Evolutionary conservation across 257 asterid species (phyloP).

Genomic region (Thymus mandschuricus): DNA sequence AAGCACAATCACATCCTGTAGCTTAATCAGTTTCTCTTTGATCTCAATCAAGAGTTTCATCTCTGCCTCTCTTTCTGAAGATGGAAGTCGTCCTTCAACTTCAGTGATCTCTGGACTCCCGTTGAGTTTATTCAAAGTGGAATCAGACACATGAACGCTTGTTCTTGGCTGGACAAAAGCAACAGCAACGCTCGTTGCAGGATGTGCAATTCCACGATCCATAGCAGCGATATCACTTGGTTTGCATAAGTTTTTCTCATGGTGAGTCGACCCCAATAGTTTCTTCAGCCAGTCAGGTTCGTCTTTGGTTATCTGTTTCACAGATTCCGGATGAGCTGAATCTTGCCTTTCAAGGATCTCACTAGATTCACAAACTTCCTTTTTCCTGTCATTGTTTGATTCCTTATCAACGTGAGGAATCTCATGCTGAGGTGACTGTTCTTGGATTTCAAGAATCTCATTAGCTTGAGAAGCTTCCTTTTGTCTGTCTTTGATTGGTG

Average conservation of each 20-base stretch:
- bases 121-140: constrained; percentile 36
- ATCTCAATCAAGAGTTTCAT: constrained; percentile 68
- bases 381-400: constrained; percentile 31
- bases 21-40: constrained; percentile 48
- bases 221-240: constrained; percentile 49
- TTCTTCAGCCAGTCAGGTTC: constrained; percentile 73
- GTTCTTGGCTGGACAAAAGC: constrained; percentile 41
- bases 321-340: constrained; percentile 29
- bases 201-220: constrained; percentile 44
- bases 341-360: constrained; percentile 40
- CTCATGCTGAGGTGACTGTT: constrained; percentile 43
- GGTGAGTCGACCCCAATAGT: constrained; percentile 45
- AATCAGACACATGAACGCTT: constrained; percentile 36
- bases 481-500: constrained; percentile 31
- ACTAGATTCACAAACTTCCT: constrained; percentile 29
- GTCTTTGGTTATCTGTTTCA: constrained; percentile 39
- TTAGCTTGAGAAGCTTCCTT: constrained; percentile 31
- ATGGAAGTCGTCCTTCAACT: constrained; percentile 39
- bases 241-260: constrained; percentile 44
- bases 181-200: constrained; percentile 38
- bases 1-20: constrained; percentile 56
- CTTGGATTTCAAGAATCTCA: constrained; percentile 39
- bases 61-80: constrained; percentile 50
- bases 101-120: constrained; percentile 48
- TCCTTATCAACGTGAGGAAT: constrained; percentile 64